Conservation (phyloP, 2,329 filamentous ascomycete species). For the Stagonosporopsis vannaccii region DNA sequence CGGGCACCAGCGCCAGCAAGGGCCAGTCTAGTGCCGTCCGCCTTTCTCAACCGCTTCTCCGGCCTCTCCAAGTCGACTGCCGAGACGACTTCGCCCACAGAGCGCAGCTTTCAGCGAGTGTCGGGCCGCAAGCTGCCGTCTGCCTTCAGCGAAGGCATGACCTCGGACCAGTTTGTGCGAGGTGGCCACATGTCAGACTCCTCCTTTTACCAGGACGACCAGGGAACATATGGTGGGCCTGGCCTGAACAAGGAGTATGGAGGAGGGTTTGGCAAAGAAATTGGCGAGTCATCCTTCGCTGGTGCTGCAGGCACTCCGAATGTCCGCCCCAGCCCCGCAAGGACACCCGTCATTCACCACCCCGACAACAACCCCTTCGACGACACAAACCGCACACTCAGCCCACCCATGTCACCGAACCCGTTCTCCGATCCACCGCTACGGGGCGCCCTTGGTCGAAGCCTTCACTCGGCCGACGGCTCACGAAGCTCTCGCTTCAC, state of each 20-base stretch:
- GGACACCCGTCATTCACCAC: conserved; percentile 66
- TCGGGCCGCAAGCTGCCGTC: conserved; percentile 59
- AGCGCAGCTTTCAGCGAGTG: conserved; percentile 56
- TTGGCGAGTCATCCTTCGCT: conserved; percentile 29
- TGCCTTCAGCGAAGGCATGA: conserved; percentile 58
- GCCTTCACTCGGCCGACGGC: conserved; percentile 55
- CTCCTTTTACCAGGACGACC: conserved; percentile 56
- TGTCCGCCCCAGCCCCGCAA: conserved; percentile 65
- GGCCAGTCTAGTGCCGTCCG: conserved; percentile 50
- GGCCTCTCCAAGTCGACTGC: conserved; percentile 48
- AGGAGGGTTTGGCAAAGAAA: conserved; percentile 42
- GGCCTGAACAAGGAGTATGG: conserved; percentile 25
- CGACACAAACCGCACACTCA: conserved; percentile 39
- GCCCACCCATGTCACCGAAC: conserved; percentile 50
- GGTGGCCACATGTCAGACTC: conserved; percentile 46
- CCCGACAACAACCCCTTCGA: conserved; percentile 40
- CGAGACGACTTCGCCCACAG: conserved; percentile 47
- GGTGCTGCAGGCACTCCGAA: conserved; percentile 37
- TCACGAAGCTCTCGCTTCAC: conserved; percentile 57
- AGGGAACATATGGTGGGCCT: conserved; percentile 52
- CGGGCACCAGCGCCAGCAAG: conserved; percentile 45
- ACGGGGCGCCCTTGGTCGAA: conserved; percentile 50
- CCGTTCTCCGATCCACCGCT: conserved; percentile 37
- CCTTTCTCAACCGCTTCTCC: conserved; percentile 49
- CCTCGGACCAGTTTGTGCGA: conserved; percentile 46